Base-by-base conservation (phyloP, 352 stramenopile species). In the Aphanomyces stellatus region DNA sequence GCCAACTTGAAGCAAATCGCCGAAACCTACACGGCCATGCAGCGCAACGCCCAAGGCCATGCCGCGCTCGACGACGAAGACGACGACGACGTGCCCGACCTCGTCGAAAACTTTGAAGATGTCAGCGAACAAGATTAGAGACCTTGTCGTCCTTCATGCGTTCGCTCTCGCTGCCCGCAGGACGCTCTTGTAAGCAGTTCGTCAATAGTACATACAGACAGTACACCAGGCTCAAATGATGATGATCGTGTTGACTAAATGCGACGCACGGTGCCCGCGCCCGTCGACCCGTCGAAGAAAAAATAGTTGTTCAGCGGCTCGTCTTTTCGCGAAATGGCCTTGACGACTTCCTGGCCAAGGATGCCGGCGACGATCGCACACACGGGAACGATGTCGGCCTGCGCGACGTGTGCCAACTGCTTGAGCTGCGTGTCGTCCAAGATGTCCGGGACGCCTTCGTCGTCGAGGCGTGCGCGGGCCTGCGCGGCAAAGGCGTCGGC, bases 71-170 rank as follows among this genome's bases (percentile, higher is more conserved):
- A 96, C 35, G 90, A 97, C 51, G 87, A 94, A 59, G 90, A 96
- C 48, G 93, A 98, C 70, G 95, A 98, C 67, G 95, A 98, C 75
- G 94, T 99, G 61, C 96, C 96, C 51, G 96, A 99, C 78, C 93
- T 99, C 72, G 96, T 99, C 30, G 96, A 99, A 76, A 98, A 98
- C 88, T 99, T 99, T 75, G 96, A 99, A 76, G 96, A 98, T 68
- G 91, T 97, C 73, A 97, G 87, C 78, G 80, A 96, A 76, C 85
- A 93, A 74, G 82, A 93, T 69, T 95, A 64, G 31, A 22, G 22
- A 17, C 17, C 17, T 27, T 19, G 28, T 61, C 11, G 11, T 4
- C 17, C 15, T 37, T 15, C 15, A 42, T 19, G 11, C 55, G 6
- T 24, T 11, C 30, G 48, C 2, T 2, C 8, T 17, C 8, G 37